Evolutionary conservation across 441 rosid species (phyloP).

Genomic region (Flueggea neowawraea): DNA sequence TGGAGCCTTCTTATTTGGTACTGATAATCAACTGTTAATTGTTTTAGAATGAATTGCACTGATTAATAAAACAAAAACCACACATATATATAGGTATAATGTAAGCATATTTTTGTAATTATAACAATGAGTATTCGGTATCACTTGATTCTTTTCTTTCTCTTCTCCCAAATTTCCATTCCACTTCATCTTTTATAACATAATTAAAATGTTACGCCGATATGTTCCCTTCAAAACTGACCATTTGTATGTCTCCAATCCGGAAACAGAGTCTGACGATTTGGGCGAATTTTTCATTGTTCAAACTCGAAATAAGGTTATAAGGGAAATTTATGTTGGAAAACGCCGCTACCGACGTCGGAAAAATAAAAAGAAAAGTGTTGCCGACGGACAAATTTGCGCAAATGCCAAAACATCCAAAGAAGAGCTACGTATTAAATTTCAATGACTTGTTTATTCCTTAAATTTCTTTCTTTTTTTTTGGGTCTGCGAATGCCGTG

Average conservation of each 20-base stretch:
- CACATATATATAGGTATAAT: too few relatives aligned
- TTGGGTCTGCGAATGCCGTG: too few relatives aligned
- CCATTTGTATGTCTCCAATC: conserved; percentile 17
- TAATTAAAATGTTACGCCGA: conserved; percentile 11
- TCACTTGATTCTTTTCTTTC: too few relatives aligned
- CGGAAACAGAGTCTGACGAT: conserved; percentile 18
- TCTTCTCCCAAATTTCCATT: not conserved
- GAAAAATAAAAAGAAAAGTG: not conserved
- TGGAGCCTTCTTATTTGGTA: conserved; percentile 1
- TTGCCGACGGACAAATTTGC: not conserved
- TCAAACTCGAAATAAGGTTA: not conserved
- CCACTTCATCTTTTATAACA: not conserved
- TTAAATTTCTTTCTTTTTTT: too few relatives aligned
- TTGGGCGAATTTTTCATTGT: not conserved
- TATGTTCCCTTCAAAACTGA: not conserved
- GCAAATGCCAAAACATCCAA: not conserved
- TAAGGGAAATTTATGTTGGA: not conserved
- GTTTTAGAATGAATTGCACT: too few relatives aligned
- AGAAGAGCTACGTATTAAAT: conserved; percentile 3
- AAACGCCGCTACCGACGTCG: not conserved
- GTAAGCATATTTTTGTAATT: too few relatives aligned
- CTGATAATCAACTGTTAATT: not conserved
- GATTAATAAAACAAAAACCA: too few relatives aligned
- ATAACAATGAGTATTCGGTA: too few relatives aligned
- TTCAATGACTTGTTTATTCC: too few relatives aligned